These are phyloP conservation scores for Xylaria arbuscula DNA, from an alignment of 2,329 filamentous ascomycete genomes.

Conservation along the genomic window DNA sequence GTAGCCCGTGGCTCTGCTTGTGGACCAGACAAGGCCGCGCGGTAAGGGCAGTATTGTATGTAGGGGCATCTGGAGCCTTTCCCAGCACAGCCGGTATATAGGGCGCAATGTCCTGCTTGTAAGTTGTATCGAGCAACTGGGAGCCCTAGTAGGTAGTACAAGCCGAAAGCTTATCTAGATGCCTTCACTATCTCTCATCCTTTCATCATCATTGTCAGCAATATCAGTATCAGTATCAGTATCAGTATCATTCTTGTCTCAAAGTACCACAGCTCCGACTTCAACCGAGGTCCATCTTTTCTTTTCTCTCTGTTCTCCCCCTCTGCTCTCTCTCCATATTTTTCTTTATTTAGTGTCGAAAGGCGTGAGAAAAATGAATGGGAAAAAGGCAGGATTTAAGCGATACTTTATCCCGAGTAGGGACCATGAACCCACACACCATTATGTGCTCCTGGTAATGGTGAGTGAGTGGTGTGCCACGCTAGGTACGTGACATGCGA, in stretches of 20 bases:
- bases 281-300: neutral
- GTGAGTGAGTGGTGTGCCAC: slow-evolving; percentile 15
- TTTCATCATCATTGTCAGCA: neutral
- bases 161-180: neutral
- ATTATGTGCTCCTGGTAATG: slow-evolving; percentile 18
- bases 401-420: slow-evolving; percentile 27
- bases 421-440: slow-evolving; percentile 24
- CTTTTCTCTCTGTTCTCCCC: neutral
- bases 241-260: neutral
- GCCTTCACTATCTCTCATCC: neutral
- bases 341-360: neutral
- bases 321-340: neutral
- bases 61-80: neutral
- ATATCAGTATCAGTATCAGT: neutral
- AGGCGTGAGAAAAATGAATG: slow-evolving; percentile 14
- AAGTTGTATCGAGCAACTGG: neutral
- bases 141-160: neutral
- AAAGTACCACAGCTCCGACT: neutral
- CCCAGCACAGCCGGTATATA: neutral
- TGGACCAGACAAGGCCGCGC: slow-evolving; percentile 24
- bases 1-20: slow-evolving; percentile 8
- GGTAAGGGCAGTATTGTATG: neutral
- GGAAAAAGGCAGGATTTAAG: slow-evolving; percentile 25
- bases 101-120: neutral
- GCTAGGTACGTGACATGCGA: slow-evolving; percentile 16